A percentile compares a stretch with the other conserved stretches of the same genome.
Evolutionary conservation across 108 stramenopile species (phyloP).

Genomic region (Cyclotella distinguenda): DNA sequence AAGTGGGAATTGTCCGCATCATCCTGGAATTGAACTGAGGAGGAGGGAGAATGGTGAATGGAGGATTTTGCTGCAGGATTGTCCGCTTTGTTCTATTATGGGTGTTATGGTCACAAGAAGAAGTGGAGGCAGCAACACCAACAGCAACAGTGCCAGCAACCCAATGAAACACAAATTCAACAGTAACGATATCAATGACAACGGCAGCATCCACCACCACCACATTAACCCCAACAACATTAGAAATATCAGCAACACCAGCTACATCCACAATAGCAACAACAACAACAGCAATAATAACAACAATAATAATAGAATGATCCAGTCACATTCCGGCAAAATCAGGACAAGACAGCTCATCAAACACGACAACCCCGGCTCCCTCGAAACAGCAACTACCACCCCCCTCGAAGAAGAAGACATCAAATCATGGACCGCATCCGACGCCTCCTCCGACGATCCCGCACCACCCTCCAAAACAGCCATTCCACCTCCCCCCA

Average conservation of each 20-base stretch:
- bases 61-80: conserved; percentile 20
- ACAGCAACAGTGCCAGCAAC: not conserved
- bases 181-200: too few species aligned
- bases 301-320: not conserved
- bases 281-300: not conserved
- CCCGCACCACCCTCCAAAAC: conserved; percentile 8
- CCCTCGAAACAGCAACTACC: conserved; percentile 6
- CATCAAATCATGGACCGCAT: conserved; percentile 14
- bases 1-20: conserved; percentile 6
- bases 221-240: too few species aligned
- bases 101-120: not conserved
- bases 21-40: conserved; percentile 15
- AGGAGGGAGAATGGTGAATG: not conserved
- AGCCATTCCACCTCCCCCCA: too few species aligned
- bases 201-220: too few species aligned
- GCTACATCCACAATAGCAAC: not conserved
- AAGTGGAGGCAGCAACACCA: not conserved
- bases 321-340: too few species aligned
- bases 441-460: conserved; percentile 20
- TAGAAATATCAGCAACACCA: too few species aligned
- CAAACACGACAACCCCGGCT: too few species aligned
- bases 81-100: conserved; percentile 14
- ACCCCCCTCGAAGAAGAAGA: conserved; percentile 4
- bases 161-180: too few species aligned
- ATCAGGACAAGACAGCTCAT: too few species aligned